Percentiles rank a stretch among this genome's conserved stretches.
Evolutionary conservation across 1,284 basidiomycete genomes (phyloP).

Genomic region (Boletus mariae): DNA sequence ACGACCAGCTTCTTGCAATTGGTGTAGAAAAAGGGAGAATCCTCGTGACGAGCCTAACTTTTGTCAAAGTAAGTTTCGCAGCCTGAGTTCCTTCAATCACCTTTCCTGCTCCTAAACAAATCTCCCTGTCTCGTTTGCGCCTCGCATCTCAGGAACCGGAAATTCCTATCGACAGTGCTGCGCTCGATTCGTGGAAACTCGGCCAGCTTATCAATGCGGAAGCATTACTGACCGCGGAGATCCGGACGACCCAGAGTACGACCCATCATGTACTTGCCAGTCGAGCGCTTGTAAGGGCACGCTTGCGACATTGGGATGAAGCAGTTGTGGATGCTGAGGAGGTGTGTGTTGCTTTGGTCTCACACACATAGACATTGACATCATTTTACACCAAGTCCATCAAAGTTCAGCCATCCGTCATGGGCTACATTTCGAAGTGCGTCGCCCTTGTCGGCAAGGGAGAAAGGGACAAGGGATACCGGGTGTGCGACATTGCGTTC

Average conservation of each 20-base stretch:
- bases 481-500: slow-evolving; percentile 3
- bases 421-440: slow-evolving; percentile 8
- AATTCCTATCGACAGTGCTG: background rate
- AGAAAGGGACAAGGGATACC: background rate
- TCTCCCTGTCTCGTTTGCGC: too few species aligned
- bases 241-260: background rate
- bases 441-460: slow-evolving; percentile 1
- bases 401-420: slow-evolving; percentile 1
- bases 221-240: background rate
- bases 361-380: background rate
- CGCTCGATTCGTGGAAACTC: background rate
- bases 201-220: background rate
- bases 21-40: background rate
- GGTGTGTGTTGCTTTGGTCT: background rate
- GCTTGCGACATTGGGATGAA: background rate
- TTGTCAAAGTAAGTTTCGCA: background rate
- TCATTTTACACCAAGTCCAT: background rate
- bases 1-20: background rate
- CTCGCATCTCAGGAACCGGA: background rate
- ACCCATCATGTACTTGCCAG: background rate
- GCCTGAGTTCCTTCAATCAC: background rate
- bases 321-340: slow-evolving; percentile 5
- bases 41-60: background rate
- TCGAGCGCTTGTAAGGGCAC: slow-evolving; percentile 3
- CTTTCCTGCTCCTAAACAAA: too few species aligned